Percentiles rank a stretch among this genome's conserved stretches.
Conservation (phyloP, 768 basidiomycete species). For the Suillus brevipes region DNA sequence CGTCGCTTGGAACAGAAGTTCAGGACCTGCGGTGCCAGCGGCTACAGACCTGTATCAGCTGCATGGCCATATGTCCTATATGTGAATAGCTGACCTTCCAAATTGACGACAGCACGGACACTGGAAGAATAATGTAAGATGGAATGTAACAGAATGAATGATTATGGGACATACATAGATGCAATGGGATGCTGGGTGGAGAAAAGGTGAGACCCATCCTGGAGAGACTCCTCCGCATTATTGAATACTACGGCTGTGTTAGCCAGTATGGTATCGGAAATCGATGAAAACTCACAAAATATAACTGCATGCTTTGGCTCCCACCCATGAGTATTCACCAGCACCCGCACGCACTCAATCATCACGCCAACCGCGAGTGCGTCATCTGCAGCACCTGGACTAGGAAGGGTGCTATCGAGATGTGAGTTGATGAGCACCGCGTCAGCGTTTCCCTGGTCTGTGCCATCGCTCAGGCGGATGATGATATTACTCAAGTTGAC, state of each 20-base stretch:
- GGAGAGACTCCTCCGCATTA: conserved; percentile 90
- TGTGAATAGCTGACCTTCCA: conserved; percentile 62
- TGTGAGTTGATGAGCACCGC: conserved; percentile 89
- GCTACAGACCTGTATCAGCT: conserved; percentile 41
- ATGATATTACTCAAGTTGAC: conserved; percentile 87
- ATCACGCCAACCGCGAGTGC: conserved; percentile 87
- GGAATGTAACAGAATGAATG: conserved; percentile 5
- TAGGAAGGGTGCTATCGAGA: conserved; percentile 86
- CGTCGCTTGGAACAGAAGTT: conserved; percentile 94
- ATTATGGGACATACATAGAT: conserved; percentile 52
- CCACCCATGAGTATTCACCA: conserved; percentile 65
- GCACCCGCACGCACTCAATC: conserved; percentile 83
- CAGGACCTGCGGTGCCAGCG: conserved; percentile 84
- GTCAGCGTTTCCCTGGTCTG: conserved; percentile 68
- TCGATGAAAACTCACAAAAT: conserved; percentile 59
- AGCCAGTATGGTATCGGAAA: neutral
- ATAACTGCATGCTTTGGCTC: conserved; percentile 76
- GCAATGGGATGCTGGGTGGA: conserved; percentile 84
- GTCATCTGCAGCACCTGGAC: conserved; percentile 89
- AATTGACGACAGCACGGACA: conserved; percentile 83
- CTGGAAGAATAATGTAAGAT: conserved; percentile 36
- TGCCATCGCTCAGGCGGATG: conserved; percentile 81
- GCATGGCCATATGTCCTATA: neutral
- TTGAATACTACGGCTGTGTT: conserved; percentile 71
- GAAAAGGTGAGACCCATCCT: conserved; percentile 93